Conservation (phyloP, 352 stramenopile genomes). For the Peronospora tabacina region DNA sequence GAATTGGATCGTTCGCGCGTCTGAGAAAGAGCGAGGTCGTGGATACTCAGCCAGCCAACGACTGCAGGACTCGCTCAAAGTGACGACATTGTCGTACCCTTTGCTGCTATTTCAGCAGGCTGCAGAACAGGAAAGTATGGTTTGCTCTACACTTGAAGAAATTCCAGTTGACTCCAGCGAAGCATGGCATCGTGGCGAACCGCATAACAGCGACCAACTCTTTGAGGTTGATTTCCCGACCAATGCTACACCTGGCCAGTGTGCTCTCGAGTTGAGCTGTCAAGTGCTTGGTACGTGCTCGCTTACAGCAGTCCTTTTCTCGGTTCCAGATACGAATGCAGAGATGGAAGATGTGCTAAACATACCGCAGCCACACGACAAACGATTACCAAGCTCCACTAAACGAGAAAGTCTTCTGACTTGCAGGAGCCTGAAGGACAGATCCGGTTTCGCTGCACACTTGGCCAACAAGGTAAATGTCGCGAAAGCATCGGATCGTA, state of each 20-base stretch:
- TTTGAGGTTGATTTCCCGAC: slow-evolving; percentile 66
- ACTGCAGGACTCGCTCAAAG: slow-evolving; percentile 63
- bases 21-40: slow-evolving; percentile 57
- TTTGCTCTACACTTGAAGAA: slow-evolving; percentile 58
- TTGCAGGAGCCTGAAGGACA: slow-evolving; percentile 54
- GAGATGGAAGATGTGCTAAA: slow-evolving; percentile 7
- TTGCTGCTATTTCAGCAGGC: slow-evolving; percentile 65
- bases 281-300: slow-evolving; percentile 66
- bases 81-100: slow-evolving; percentile 60
- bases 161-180: slow-evolving; percentile 21
- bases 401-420: slow-evolving; percentile 34
- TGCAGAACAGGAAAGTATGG: slow-evolving; percentile 63
- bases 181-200: slow-evolving; percentile 4
- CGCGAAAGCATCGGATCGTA: slow-evolving; percentile 48
- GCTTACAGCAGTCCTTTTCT: slow-evolving; percentile 33
- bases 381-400: slow-evolving; percentile 15
- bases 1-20: slow-evolving; percentile 77
- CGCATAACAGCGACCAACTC: slow-evolving; percentile 27
- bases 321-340: slow-evolving; percentile 16
- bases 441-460: slow-evolving; percentile 60
- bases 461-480: slow-evolving; percentile 59
- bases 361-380: slow-evolving; percentile 16
- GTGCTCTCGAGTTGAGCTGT: slow-evolving; percentile 50
- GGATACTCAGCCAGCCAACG: slow-evolving; percentile 56
- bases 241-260: slow-evolving; percentile 63